Conservation (phyloP, 2,329 filamentous ascomycete genomes). For the Hortaea sp. region DNA sequence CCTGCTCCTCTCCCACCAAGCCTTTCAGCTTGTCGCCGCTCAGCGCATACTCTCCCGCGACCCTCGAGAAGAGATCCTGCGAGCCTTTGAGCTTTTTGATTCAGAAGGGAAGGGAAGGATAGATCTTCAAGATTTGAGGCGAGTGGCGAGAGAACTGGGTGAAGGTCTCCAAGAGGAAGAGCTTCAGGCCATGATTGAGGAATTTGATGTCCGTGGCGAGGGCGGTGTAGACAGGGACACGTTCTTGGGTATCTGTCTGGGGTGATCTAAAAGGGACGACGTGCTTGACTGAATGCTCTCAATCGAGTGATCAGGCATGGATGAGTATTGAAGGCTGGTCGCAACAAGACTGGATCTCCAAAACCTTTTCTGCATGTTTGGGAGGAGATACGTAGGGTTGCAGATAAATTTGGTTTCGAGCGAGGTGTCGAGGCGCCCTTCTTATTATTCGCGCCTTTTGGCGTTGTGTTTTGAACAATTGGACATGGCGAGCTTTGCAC, state of each 20-base stretch:
- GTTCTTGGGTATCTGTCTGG: constrained; percentile 57
- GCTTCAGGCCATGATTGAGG: constrained; percentile 90
- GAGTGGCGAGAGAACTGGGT: constrained; percentile 82
- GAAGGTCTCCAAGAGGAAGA: constrained; percentile 91
- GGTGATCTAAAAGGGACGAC: constrained; percentile 7
- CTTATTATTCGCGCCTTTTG: too few species aligned
- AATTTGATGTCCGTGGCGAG: constrained; percentile 91
- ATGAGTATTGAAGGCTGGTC: neutral
- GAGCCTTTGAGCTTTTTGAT: constrained; percentile 90
- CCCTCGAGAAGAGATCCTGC: constrained; percentile 79
- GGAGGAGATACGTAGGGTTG: too few species aligned
- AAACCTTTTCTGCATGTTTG: too few species aligned
- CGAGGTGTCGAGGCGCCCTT: too few species aligned
- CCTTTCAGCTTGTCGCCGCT: constrained; percentile 66
- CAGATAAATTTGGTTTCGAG: too few species aligned
- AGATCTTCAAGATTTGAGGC: constrained; percentile 73
- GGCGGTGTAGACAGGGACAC: constrained; percentile 59
- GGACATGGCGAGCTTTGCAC: too few species aligned
- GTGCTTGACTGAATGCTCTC: too few species aligned
- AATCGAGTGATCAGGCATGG: neutral
- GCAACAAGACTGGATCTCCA: too few species aligned
- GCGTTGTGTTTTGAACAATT: too few species aligned
- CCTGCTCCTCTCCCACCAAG: constrained; percentile 60
- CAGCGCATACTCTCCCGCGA: constrained; percentile 72
- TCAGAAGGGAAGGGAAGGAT: constrained; percentile 86